Evolutionary conservation across 169 alveolate genomes (phyloP).

Genomic region (Miamiensis avidus): DNA sequence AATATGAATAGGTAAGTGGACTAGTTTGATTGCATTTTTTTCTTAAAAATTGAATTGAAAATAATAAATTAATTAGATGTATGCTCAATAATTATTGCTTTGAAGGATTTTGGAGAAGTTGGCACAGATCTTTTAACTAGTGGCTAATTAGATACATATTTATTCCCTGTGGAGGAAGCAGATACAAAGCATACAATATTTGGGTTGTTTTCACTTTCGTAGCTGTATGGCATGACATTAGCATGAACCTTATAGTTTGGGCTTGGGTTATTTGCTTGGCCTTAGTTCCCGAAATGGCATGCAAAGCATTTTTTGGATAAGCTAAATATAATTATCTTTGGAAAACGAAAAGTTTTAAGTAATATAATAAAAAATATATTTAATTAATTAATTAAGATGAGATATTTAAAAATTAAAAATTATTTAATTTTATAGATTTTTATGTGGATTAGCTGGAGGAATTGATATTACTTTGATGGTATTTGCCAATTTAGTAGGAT

Average conservation of each 20-base stretch:
- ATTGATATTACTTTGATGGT: conserved; percentile 50
- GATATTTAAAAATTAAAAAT: too few relatives aligned
- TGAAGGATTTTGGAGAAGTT: conserved; percentile 81
- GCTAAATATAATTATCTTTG: conserved; percentile 35
- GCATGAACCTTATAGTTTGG: conserved; percentile 68
- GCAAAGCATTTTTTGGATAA: conserved; percentile 47
- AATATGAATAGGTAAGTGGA: conserved; percentile 56
- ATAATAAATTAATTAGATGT: conserved; percentile 40
- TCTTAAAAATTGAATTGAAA: too few relatives aligned
- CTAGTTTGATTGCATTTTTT: not conserved
- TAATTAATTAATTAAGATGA: too few relatives aligned
- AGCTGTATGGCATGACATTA: conserved; percentile 84
- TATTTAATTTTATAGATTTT: conserved; percentile 1
- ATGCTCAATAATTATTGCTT: conserved; percentile 76
- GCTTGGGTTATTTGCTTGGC: conserved; percentile 77
- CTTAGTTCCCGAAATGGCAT: conserved; percentile 64
- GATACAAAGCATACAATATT: conserved; percentile 54
- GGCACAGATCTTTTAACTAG: conserved; percentile 83
- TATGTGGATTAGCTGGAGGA: conserved; percentile 40
- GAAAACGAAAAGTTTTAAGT: conserved; percentile 45
- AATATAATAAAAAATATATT: too few relatives aligned
- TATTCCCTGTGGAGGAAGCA: conserved; percentile 74
- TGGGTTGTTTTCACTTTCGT: conserved; percentile 80
- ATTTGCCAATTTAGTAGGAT: conserved; percentile 65
- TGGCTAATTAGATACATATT: conserved; percentile 79